Conservation (phyloP, 495 filamentous ascomycete species). For the Lepraria neglecta region DNA sequence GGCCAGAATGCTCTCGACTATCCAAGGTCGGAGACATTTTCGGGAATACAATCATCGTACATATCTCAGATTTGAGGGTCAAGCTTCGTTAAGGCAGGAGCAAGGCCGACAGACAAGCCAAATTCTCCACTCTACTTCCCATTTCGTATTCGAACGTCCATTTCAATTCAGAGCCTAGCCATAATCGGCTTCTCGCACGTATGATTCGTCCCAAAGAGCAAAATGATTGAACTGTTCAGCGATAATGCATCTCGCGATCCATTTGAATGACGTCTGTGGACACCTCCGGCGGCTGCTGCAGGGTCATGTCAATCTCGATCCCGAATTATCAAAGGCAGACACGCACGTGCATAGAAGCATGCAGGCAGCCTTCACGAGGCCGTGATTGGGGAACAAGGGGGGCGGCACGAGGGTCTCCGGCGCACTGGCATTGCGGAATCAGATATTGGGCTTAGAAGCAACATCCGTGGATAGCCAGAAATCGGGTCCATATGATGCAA, state of each 20-base stretch:
- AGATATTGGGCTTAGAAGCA: background rate
- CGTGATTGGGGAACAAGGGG: slow-evolving; percentile 4
- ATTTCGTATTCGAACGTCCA: background rate
- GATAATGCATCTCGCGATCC: slow-evolving; percentile 15
- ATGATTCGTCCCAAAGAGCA: background rate
- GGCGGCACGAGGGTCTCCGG: slow-evolving; percentile 18
- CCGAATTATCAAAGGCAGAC: background rate
- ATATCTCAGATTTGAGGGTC: background rate
- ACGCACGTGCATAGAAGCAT: slow-evolving; percentile 1
- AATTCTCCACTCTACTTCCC: background rate
- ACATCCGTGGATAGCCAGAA: slow-evolving; percentile 2
- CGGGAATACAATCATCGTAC: background rate
- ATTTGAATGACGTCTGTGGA: slow-evolving; percentile 6
- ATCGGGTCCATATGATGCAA: background rate
- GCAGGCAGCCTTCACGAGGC: background rate
- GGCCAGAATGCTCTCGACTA: no score
- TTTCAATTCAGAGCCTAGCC: background rate
- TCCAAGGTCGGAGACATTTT: background rate
- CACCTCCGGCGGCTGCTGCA: background rate
- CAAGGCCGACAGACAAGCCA: background rate
- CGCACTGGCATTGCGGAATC: background rate
- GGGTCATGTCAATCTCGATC: background rate
- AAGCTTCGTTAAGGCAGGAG: background rate
- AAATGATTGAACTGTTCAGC: background rate
- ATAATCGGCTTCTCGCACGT: background rate